These are phyloP conservation scores for Brassica napus DNA, from an alignment of 345 rosid genomes.

Conservation along the genomic window Da-Ae NC_063444.1:38673501-38674000, in stretches of 20 bases:
- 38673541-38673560: not conserved
- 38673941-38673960: constrained; percentile 8
- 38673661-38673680: not conserved
- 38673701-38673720: constrained; percentile 1
- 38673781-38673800: not conserved
- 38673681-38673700: not conserved
- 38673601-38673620: not conserved
- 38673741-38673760: not conserved
- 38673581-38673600: not conserved
- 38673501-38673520: not conserved
- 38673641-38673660: not conserved
- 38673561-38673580: not conserved
- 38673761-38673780: not conserved
- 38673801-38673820: not conserved
- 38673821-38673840: not conserved
- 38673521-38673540: not conserved
- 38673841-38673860: not conserved
- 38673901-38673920: not conserved
- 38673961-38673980: constrained; percentile 4
- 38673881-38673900: no score
- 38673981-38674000: constrained; percentile 7
- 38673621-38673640: not conserved
- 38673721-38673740: not conserved
- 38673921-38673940: not conserved
- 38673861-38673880: not conserved